These are phyloP conservation scores for Termitomyces sp. DNA, from an alignment of 768 basidiomycete species.

Conservation along the genomic window DNA sequence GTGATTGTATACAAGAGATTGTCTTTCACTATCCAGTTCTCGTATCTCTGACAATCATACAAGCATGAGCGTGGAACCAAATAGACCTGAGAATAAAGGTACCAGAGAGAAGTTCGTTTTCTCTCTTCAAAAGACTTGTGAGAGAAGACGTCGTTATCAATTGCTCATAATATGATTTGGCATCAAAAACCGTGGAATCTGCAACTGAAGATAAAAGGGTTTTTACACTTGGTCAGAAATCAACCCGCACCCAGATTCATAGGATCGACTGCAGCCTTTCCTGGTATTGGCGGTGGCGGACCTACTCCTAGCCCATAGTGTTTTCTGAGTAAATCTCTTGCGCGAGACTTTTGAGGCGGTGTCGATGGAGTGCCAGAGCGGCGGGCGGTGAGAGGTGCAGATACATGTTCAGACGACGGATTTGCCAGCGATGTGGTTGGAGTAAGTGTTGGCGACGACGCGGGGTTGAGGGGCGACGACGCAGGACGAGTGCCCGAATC, in stretches of 20 bases:
- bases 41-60: constrained; percentile 64
- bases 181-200: constrained; percentile 83
- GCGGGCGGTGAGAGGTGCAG: constrained; percentile 20
- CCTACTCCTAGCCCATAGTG: constrained; percentile 85
- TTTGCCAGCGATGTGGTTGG: constrained; percentile 15
- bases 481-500: constrained; percentile 26
- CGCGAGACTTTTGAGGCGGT: constrained; percentile 47
- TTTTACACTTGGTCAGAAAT: neutral
- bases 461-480: constrained; percentile 41
- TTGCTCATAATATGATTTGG: constrained; percentile 81
- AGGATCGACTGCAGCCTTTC: constrained; percentile 60
- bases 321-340: constrained; percentile 74
- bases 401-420: constrained; percentile 4
- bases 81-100: neutral
- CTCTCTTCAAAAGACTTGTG: constrained; percentile 65
- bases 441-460: constrained; percentile 28
- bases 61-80: neutral
- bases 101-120: constrained; percentile 81
- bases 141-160: constrained; percentile 79
- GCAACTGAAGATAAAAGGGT: neutral
- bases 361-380: constrained; percentile 22
- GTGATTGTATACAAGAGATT: constrained; percentile 91
- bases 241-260: constrained; percentile 70
- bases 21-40: constrained; percentile 81
- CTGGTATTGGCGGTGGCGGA: constrained; percentile 55